phyloP scores from a whole-genome alignment of 2,329 filamentous ascomycete species.

The Botrytis porri region DNA sequence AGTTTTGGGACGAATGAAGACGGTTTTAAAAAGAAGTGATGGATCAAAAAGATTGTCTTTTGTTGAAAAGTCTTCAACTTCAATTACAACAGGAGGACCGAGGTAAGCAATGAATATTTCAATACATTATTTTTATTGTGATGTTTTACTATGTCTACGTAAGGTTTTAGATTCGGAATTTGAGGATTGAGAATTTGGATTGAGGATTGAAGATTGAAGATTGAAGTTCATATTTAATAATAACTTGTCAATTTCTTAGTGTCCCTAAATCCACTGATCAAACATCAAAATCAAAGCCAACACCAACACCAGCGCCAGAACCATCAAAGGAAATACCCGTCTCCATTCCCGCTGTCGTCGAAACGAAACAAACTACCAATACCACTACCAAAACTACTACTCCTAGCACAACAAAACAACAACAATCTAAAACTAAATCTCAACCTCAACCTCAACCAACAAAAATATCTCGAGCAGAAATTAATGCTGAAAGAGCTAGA shows the following conservation, averaged over 20 bases:
- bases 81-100: conserved; percentile 18
- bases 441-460: conserved; percentile 21
- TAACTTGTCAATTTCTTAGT: background rate
- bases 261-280: background rate
- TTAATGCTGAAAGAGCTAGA: conserved; percentile 37
- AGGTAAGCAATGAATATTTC: conserved; percentile 25
- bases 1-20: conserved; percentile 34
- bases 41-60: conserved; percentile 33
- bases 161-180: background rate
- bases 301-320: background rate
- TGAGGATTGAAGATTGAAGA: no score
- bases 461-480: conserved; percentile 32
- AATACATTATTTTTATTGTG: background rate
- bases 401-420: conserved; percentile 12
- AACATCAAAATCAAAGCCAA: background rate
- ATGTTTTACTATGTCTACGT: background rate
- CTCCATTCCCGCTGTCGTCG: conserved; percentile 3
- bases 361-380: background rate
- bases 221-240: background rate
- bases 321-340: conserved; percentile 15
- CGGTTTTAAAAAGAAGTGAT: conserved; percentile 33
- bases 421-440: conserved; percentile 2
- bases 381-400: background rate
- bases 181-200: background rate
- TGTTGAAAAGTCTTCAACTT: conserved; percentile 19